Evolutionary conservation across 441 rosid genomes (phyloP).

Genomic region (Populus hybrid): DNA sequence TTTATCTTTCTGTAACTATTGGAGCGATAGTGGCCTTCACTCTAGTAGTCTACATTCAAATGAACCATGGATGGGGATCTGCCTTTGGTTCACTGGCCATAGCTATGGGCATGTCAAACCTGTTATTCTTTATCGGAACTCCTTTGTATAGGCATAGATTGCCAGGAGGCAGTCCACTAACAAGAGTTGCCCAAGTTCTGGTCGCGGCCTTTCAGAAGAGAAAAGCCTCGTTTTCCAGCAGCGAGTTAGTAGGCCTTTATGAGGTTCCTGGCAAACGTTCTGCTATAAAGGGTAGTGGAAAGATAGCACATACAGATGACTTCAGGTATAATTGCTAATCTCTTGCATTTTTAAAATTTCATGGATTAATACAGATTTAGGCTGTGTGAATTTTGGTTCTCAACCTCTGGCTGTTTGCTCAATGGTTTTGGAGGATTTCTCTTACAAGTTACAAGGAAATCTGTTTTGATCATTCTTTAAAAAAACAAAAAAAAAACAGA

Average conservation of each 20-base stretch:
- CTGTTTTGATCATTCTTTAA: too few species aligned
- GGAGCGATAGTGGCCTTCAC: conserved; percentile 93
- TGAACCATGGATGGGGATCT: conserved; percentile 76
- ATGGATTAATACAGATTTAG: neutral
- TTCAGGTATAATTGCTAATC: conserved; percentile 46
- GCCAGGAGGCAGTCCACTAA: conserved; percentile 96
- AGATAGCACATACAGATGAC: conserved; percentile 66
- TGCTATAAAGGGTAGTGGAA: conserved; percentile 78
- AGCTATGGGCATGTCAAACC: conserved; percentile 86
- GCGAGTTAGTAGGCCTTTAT: conserved; percentile 71
- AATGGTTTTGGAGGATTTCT: neutral
- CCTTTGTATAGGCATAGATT: conserved; percentile 87
- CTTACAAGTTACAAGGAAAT: too few species aligned
- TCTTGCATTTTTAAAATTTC: neutral
- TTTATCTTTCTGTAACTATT: conserved; percentile 74
- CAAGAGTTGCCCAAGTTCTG: conserved; percentile 85
- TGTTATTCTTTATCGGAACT: conserved; percentile 76
- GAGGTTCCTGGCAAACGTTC: conserved; percentile 78
- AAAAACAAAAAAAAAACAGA: too few species aligned
- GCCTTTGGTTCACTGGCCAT: conserved; percentile 86
- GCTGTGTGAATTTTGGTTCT: neutral
- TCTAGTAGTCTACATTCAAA: conserved; percentile 83
- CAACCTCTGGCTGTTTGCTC: neutral
- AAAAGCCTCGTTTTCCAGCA: conserved; percentile 53
- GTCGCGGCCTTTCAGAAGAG: conserved; percentile 75